Percentiles rank a stretch among this genome's conserved stretches.
These are phyloP conservation scores for Coelastrella sp. DNA, from an alignment of 139 green algal genomes.

Conservation along the genomic window DNA sequence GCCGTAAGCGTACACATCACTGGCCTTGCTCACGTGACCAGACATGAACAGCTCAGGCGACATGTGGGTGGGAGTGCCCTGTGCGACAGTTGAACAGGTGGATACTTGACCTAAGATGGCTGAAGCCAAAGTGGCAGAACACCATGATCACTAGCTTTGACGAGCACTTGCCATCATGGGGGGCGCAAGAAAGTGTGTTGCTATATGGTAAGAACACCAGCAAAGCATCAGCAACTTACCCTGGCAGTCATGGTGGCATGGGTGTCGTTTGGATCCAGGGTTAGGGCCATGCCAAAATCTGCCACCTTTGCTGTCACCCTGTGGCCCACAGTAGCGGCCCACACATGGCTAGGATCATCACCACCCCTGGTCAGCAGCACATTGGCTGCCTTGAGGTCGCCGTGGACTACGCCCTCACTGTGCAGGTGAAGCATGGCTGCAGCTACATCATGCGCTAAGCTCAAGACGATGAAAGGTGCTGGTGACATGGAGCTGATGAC, in stretches of 20 bases:
- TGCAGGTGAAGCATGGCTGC: slow-evolving; percentile 62
- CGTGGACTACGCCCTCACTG: slow-evolving; percentile 57
- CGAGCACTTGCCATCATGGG: background rate
- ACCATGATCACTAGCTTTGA: background rate
- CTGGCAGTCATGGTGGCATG: background rate
- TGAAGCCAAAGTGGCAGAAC: background rate
- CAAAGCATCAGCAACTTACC: background rate
- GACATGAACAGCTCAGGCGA: slow-evolving; percentile 22
- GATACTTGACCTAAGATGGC: too few relatives aligned
- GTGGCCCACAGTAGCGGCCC: background rate
- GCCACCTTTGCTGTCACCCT: background rate
- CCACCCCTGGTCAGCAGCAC: slow-evolving; percentile 13
- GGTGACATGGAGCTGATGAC: background rate
- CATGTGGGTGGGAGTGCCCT: slow-evolving; percentile 40
- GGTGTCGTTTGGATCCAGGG: background rate
- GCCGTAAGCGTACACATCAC: slow-evolving; percentile 50
- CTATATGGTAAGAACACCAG: background rate
- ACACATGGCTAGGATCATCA: slow-evolving; percentile 31
- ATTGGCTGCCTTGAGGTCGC: slow-evolving; percentile 4
- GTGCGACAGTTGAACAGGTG: background rate
- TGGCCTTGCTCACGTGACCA: slow-evolving; percentile 12
- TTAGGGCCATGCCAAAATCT: background rate
- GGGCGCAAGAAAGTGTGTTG: background rate
- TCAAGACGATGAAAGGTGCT: slow-evolving; percentile 23
- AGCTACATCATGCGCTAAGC: slow-evolving; percentile 55